Percentiles rank a stretch among this genome's conserved stretches.
Evolutionary conservation across 192 early-diverging fungal genomes (phyloP).

Genomic region (Phlyctochytrium planicorne): DNA sequence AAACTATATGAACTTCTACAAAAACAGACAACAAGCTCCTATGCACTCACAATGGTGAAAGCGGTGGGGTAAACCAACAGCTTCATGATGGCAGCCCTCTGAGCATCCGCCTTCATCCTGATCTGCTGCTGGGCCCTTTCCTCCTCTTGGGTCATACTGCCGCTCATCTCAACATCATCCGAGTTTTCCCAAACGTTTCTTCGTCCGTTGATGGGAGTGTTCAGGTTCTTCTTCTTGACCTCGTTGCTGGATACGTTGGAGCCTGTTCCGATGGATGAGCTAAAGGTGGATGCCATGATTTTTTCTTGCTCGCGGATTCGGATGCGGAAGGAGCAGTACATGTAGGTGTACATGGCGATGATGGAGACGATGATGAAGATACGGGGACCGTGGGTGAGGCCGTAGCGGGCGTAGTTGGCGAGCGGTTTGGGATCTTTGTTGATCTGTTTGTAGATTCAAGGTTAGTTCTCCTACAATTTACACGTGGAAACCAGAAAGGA

Average conservation of each 20-base stretch:
- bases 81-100: constrained; percentile 1
- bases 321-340: neutral
- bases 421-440: neutral
- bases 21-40: neutral
- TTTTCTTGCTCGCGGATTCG: neutral
- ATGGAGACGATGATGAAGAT: neutral
- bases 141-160: neutral
- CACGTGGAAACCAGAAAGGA: no score
- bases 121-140: neutral
- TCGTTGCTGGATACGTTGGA: neutral
- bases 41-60: no score
- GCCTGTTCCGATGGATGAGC: neutral
- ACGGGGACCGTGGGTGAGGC: neutral
- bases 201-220: neutral
- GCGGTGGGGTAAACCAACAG: no score
- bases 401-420: neutral
- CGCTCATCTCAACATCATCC: no score
- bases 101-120: neutral
- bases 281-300: neutral
- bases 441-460: no score
- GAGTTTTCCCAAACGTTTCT: no score
- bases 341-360: neutral
- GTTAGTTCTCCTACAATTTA: no score
- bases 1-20: no score
- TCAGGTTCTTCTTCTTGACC: neutral